Evolutionary conservation across 2,329 filamentous ascomycete genomes (phyloP).

Genomic region (Aspergillus ibericus): DNA sequence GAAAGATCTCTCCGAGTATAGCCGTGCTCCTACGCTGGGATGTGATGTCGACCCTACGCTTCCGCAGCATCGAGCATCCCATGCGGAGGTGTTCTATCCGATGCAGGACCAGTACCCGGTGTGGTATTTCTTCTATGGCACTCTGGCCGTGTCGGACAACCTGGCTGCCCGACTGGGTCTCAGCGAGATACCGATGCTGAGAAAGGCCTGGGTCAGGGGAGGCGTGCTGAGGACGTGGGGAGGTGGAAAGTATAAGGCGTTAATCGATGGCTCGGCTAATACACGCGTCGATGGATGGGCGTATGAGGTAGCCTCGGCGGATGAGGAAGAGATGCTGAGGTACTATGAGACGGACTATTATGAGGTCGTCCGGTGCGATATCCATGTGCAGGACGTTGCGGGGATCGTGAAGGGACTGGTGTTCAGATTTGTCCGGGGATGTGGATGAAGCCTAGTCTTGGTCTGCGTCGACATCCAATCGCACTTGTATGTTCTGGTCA

Average conservation of each 20-base stretch:
- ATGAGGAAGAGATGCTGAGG: conserved; percentile 36
- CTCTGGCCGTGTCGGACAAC: conserved; percentile 31
- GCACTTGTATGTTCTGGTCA: no score
- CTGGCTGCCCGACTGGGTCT: conserved; percentile 14
- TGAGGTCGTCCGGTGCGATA: conserved; percentile 39
- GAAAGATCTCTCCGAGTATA: background rate
- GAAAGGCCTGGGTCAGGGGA: background rate
- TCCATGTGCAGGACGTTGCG: conserved; percentile 19
- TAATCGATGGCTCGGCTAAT: background rate
- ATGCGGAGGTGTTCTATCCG: conserved; percentile 12
- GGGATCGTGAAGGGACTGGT: background rate
- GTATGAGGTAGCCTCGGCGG: conserved; percentile 27
- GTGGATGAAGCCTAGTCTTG: no score
- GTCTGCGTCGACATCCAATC: no score
- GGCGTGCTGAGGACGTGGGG: background rate
- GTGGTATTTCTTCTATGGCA: conserved; percentile 49
- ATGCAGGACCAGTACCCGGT: conserved; percentile 37
- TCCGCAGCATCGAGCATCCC: background rate
- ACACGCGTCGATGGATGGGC: background rate
- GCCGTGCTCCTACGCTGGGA: background rate
- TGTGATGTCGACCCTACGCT: background rate
- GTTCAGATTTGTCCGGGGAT: background rate
- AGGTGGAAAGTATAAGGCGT: background rate
- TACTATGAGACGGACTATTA: conserved; percentile 42
- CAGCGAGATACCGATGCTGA: background rate